A percentile compares a stretch with the other conserved stretches of the same genome.
phyloP scores from a whole-genome alignment of 495 filamentous ascomycete genomes.

The Hypoxylon intermedium region DNA sequence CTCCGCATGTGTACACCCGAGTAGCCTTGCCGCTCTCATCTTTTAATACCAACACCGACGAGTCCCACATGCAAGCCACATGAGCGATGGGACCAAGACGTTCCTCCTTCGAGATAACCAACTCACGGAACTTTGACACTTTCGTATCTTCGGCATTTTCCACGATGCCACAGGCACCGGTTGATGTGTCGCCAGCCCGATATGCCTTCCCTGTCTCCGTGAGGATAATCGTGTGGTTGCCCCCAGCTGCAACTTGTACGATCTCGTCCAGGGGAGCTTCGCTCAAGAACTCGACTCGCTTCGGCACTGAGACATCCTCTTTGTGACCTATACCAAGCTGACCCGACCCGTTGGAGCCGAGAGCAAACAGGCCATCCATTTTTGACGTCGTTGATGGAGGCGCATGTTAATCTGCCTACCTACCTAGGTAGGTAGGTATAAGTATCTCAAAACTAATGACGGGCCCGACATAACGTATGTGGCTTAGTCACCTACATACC shows the following conservation, averaged over 20 bases:
- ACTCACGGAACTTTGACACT: constrained; percentile 36
- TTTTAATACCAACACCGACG: constrained; percentile 62
- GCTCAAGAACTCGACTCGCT: constrained; percentile 60
- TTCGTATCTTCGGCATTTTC: constrained; percentile 5
- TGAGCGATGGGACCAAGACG: constrained; percentile 24
- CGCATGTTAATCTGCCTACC: no score
- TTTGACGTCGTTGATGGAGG: not conserved
- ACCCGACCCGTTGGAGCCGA: constrained; percentile 89
- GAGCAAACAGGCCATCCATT: constrained; percentile 69
- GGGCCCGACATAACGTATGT: no score
- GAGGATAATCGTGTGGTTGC: constrained; percentile 85
- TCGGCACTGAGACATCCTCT: constrained; percentile 74
- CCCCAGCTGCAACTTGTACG: constrained; percentile 68
- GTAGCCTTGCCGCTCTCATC: constrained; percentile 47
- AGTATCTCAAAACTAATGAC: no score
- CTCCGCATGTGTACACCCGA: constrained; percentile 66
- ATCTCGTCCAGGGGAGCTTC: constrained; percentile 27
- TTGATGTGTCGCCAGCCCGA: constrained; percentile 65
- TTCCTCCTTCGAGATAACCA: constrained; percentile 18
- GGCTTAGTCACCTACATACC: no score
- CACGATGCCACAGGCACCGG: constrained; percentile 60
- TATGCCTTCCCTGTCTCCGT: constrained; percentile 63
- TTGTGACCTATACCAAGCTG: constrained; percentile 82
- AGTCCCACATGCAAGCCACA: constrained; percentile 79
- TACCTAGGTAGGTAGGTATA: no score